These are phyloP conservation scores for Tilletiopsis washingtonensis DNA, from an alignment of 1,284 basidiomycete genomes.

Conservation along the genomic window DNA sequence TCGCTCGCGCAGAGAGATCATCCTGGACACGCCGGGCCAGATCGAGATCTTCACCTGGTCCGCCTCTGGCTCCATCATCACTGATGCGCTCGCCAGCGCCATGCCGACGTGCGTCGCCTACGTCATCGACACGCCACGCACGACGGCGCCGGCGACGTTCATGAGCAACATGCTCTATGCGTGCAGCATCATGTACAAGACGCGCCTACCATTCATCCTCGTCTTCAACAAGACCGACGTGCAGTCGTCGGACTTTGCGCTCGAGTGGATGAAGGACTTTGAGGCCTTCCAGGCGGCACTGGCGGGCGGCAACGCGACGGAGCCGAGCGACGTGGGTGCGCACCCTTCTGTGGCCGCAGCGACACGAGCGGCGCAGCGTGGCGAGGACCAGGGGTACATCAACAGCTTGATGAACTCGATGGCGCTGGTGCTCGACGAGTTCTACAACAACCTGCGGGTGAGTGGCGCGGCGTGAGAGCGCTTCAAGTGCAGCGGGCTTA, in stretches of 20 bases:
- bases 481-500: neutral
- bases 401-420: slow-evolving; percentile 98
- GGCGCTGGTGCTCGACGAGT: slow-evolving; percentile 96
- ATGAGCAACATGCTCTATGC: slow-evolving; percentile 99
- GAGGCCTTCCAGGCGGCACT: slow-evolving; percentile 60
- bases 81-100: slow-evolving; percentile 88
- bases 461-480: slow-evolving; percentile 13
- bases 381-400: slow-evolving; percentile 90
- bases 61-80: slow-evolving; percentile 95
- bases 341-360: too few relatives aligned
- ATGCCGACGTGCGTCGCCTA: slow-evolving; percentile 92
- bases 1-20: slow-evolving; percentile 56
- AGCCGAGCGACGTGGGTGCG: slow-evolving; percentile 50
- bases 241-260: slow-evolving; percentile 75
- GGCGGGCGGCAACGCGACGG: slow-evolving; percentile 39
- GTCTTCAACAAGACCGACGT: slow-evolving; percentile 99
- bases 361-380: slow-evolving; percentile 9
- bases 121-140: slow-evolving; percentile 93
- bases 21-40: slow-evolving; percentile 95
- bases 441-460: slow-evolving; percentile 91
- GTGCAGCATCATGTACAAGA: slow-evolving; percentile 98
- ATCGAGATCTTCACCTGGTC: slow-evolving; percentile 99
- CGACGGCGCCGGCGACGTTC: slow-evolving; percentile 90
- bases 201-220: slow-evolving; percentile 88
- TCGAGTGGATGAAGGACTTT: slow-evolving; percentile 98